Evolutionary conservation across 306 rosid genomes (phyloP).

Genomic region (Rosa rugosa): DNA sequence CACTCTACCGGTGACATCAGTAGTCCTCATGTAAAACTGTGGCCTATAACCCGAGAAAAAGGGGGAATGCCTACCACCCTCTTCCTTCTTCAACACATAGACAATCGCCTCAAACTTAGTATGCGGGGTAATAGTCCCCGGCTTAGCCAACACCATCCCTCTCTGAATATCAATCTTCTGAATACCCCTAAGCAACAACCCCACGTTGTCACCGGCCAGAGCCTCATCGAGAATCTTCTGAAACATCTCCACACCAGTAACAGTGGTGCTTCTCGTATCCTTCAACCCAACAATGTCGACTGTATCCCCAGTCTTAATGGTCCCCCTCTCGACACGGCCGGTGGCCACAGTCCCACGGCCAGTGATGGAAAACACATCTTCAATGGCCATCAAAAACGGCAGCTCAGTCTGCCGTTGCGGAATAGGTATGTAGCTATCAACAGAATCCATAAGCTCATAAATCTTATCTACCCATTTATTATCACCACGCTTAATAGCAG

Average conservation of each 20-base stretch:
- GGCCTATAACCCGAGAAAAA: conserved; percentile 79
- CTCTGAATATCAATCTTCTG: conserved; percentile 84
- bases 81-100: conserved; percentile 90
- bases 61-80: conserved; percentile 87
- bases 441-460: conserved; percentile 78
- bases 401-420: conserved; percentile 74
- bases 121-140: conserved; percentile 79
- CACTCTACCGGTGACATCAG: conserved; percentile 84
- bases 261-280: conserved; percentile 72
- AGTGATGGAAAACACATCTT: conserved; percentile 77
- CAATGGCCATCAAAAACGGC: conserved; percentile 75
- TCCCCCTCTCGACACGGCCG: conserved; percentile 80
- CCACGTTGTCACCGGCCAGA: conserved; percentile 86
- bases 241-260: conserved; percentile 89
- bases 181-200: conserved; percentile 78
- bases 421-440: conserved; percentile 72
- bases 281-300: conserved; percentile 77
- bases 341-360: conserved; percentile 95
- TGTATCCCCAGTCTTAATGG: conserved; percentile 54
- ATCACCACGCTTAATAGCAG: conserved; percentile 60
- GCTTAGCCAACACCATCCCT: conserved; percentile 93
- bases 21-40: conserved; percentile 90
- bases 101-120: conserved; percentile 81
- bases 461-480: conserved; percentile 80
- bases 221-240: conserved; percentile 87